phyloP scores from a whole-genome alignment of 176 grass and related monocot genomes.

The Bolboschoenus planiculmis region DNA sequence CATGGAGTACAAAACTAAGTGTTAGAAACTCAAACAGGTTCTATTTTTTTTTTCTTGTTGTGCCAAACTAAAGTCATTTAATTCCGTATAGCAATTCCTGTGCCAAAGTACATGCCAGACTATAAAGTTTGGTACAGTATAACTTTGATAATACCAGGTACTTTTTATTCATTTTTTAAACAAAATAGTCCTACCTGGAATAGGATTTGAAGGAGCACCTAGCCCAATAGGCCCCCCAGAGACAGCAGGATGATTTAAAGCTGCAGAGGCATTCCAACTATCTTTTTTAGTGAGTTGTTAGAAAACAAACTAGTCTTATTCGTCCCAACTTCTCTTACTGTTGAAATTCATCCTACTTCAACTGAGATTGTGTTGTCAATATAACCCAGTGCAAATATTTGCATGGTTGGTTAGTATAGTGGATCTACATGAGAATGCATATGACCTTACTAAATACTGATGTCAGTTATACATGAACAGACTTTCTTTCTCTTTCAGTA shows the following conservation, averaged over 20 bases:
- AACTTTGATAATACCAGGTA: background rate
- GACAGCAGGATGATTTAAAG: slow-evolving; percentile 25
- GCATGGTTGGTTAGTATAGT: background rate
- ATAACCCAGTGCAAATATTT: background rate
- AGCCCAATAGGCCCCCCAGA: slow-evolving; percentile 14
- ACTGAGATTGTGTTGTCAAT: background rate
- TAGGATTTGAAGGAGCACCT: slow-evolving; percentile 24
- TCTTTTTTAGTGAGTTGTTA: background rate
- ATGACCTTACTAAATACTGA: background rate
- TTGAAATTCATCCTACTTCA: background rate
- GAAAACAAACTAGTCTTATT: background rate
- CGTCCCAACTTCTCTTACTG: background rate
- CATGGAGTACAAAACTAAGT: background rate
- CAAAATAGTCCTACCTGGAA: slow-evolving; percentile 16
- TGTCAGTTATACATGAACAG: background rate
- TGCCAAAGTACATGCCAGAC: background rate
- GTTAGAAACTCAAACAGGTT: background rate
- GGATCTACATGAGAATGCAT: background rate
- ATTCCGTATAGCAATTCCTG: background rate
- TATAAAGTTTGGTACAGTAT: background rate
- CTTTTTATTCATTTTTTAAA: background rate
- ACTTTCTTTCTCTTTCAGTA: background rate
- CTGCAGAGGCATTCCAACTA: background rate
- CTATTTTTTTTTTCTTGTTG: background rate
- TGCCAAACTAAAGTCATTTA: background rate